phyloP scores from a whole-genome alignment of 768 basidiomycete genomes.

The Boletus edulis region DNA sequence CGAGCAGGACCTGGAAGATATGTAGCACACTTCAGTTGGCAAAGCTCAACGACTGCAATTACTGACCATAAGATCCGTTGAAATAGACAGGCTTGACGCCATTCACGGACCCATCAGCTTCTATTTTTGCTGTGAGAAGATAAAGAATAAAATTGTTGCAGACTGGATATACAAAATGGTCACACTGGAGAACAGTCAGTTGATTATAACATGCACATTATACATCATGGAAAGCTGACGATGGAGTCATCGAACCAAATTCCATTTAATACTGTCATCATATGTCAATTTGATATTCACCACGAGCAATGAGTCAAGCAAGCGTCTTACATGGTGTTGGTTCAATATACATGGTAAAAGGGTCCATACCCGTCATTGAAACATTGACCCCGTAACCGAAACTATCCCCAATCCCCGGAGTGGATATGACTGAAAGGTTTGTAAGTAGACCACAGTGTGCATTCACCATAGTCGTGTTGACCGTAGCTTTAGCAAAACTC shows the following conservation, averaged over 20 bases:
- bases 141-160: too few relatives aligned
- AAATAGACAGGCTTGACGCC: background rate
- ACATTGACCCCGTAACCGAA: too few relatives aligned
- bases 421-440: background rate
- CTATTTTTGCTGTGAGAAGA: background rate
- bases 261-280: background rate
- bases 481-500: background rate
- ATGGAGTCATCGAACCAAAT: too few relatives aligned
- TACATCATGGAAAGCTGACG: background rate
- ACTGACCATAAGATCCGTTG: background rate
- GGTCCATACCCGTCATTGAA: background rate
- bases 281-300: background rate
- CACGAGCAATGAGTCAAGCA: background rate
- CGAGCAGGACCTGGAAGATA: background rate
- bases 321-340: background rate
- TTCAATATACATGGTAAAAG: accelerated
- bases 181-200: too few relatives aligned
- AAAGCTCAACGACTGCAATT: background rate
- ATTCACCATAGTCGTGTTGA: background rate
- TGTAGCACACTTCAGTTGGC: background rate
- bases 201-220: background rate
- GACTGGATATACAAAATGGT: too few relatives aligned
- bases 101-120: background rate
- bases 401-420: too few relatives aligned
- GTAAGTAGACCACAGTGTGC: background rate